Evolutionary conservation across 73 alveolate genomes (phyloP).

Genomic region (Tetrahymena thermophila): DNA sequence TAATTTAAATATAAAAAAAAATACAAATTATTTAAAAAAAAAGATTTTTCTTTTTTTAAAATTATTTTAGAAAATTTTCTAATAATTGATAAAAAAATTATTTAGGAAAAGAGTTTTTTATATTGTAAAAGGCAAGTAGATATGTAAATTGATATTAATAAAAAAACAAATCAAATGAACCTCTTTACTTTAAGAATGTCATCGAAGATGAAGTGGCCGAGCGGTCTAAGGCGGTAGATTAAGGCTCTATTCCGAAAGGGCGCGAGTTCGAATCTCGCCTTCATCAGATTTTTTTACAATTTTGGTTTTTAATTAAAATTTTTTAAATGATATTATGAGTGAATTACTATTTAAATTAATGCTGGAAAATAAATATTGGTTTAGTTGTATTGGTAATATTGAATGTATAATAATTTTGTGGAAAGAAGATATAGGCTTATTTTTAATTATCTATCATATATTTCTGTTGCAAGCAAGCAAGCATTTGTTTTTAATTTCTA

Average conservation of each 20-base stretch:
- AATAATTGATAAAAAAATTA: no score
- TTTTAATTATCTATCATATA: not conserved
- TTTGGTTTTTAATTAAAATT: not conserved
- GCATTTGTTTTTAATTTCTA: not conserved
- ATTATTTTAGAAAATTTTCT: no score
- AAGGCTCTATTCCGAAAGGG: constrained; percentile 45
- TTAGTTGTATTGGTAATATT: not conserved
- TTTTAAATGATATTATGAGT: not conserved
- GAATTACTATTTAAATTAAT: no score
- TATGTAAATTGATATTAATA: no score
- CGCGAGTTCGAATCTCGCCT: constrained; percentile 50
- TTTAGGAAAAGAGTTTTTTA: no score
- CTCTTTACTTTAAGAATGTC: not conserved
- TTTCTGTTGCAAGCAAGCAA: not conserved
- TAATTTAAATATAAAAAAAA: no score
- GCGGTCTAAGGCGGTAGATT: constrained; percentile 50
- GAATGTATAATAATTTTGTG: not conserved
- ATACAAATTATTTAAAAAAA: no score
- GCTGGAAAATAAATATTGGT: not conserved
- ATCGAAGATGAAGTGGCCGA: constrained; percentile 39
- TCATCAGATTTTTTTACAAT: not conserved
- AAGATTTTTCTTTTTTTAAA: no score
- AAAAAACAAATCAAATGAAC: not conserved
- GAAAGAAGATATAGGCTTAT: not conserved
- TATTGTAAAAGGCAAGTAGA: no score